Conservation (phyloP, 331 rosid species). For the Spiraea crenata region DNA sequence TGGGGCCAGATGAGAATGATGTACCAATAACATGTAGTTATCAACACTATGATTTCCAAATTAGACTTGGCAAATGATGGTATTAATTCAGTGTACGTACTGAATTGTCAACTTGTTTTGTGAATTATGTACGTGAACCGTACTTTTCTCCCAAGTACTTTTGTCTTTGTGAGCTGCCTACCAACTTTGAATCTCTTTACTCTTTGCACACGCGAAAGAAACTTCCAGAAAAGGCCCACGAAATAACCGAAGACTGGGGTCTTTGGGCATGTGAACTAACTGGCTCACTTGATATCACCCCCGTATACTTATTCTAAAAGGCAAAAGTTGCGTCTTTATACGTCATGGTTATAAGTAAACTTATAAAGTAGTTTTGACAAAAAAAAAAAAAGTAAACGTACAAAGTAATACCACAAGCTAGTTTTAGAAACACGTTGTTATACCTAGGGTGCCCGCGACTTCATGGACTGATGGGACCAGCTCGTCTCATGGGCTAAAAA, state of each 20-base stretch:
- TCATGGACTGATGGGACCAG: too few relatives aligned
- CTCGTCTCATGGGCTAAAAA: too few relatives aligned
- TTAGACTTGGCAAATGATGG: background rate
- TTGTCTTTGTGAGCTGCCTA: constrained; percentile 1
- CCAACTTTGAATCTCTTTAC: constrained; percentile 15
- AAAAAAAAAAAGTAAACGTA: too few relatives aligned
- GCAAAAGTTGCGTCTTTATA: background rate
- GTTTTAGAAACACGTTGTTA: background rate
- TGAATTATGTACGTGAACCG: background rate
- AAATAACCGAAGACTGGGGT: constrained; percentile 2
- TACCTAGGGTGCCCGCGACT: too few relatives aligned
- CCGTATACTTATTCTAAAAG: background rate
- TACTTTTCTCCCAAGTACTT: constrained; percentile 10
- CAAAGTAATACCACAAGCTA: background rate
- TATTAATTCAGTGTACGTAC: background rate
- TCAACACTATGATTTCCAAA: background rate
- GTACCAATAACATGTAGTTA: background rate
- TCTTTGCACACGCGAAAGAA: constrained; percentile 19
- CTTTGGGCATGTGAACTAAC: constrained; percentile 27
- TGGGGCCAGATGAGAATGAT: background rate
- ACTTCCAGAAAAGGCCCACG: constrained; percentile 36
- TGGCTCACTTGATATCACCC: constrained; percentile 12
- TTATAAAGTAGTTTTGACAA: constrained; percentile 20
- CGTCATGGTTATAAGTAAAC: constrained; percentile 28
- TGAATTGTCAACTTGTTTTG: background rate